A percentile compares a stretch with the other conserved stretches of the same genome.
Evolutionary conservation across 495 filamentous ascomycete species (phyloP).

Genomic region (Parathielavia hyrcaniae): DNA sequence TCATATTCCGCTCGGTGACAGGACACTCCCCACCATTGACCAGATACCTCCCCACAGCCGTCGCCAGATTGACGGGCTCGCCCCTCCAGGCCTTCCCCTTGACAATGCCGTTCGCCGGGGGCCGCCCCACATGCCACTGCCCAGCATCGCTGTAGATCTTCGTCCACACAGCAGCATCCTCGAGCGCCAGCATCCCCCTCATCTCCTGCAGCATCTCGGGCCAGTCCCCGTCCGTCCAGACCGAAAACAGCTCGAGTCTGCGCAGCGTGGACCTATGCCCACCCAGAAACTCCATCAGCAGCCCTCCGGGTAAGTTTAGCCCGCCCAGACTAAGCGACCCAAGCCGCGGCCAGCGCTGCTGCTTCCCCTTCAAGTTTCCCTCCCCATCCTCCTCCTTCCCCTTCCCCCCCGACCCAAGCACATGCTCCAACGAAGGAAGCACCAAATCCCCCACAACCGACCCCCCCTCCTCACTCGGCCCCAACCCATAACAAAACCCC

Average conservation of each 20-base stretch:
- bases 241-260: not conserved
- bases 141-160: not conserved
- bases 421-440: no score
- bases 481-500: no score
- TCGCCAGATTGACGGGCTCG: not conserved
- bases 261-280: conserved; percentile 2
- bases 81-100: not conserved
- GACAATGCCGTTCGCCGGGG: not conserved
- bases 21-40: not conserved
- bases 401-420: no score
- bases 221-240: not conserved
- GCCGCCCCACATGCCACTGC: not conserved
- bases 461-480: no score
- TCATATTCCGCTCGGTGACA: not conserved
- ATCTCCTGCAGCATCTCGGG: not conserved
- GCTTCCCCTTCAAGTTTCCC: no score
- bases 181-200: not conserved
- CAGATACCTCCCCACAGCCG: not conserved
- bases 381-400: not conserved
- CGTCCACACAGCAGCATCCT: not conserved
- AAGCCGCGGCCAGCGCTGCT: conserved; percentile 1
- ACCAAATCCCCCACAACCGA: no score
- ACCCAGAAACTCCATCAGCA: not conserved
- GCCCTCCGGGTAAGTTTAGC: not conserved
- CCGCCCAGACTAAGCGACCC: not conserved